Evolutionary conservation across 257 asterid genomes (phyloP).

Genomic region (Solanum virginianum): DNA sequence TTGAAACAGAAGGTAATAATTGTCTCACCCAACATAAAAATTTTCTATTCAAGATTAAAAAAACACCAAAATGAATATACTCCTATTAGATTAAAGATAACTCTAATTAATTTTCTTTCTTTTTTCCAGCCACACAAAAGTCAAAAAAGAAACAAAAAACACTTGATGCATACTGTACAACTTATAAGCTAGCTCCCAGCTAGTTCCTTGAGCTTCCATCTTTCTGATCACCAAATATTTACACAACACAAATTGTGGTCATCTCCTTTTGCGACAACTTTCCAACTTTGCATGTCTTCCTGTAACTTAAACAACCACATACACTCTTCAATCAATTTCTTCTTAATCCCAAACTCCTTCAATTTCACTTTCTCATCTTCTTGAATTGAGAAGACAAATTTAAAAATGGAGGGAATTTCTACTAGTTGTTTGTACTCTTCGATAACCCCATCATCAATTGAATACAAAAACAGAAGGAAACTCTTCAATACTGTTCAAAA

Average conservation of each 20-base stretch:
- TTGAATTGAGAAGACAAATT: not conserved
- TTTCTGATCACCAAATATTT: not conserved
- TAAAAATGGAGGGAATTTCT: not conserved
- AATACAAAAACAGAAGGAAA: not conserved
- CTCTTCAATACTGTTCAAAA: not conserved
- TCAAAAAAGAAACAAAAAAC: not conserved
- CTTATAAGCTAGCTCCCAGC: not conserved
- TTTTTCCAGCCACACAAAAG: not conserved
- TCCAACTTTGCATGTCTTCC: not conserved
- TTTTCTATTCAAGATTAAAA: too few species aligned
- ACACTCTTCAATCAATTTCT: not conserved
- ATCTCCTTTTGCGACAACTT: not conserved
- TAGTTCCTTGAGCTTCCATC: not conserved
- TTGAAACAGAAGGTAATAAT: too few species aligned
- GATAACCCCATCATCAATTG: not conserved
- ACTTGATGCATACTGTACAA: not conserved
- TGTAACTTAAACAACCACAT: not conserved
- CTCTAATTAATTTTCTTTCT: not conserved
- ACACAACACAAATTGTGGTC: not conserved
- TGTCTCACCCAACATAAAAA: too few species aligned
- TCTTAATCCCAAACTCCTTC: not conserved
- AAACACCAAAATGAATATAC: not conserved
- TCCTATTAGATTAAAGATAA: not conserved
- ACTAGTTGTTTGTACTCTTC: not conserved
- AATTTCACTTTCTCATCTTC: not conserved